Evolutionary conservation across 208 protist species (phyloP).

Genomic region (Leishmania amazonensis): DNA sequence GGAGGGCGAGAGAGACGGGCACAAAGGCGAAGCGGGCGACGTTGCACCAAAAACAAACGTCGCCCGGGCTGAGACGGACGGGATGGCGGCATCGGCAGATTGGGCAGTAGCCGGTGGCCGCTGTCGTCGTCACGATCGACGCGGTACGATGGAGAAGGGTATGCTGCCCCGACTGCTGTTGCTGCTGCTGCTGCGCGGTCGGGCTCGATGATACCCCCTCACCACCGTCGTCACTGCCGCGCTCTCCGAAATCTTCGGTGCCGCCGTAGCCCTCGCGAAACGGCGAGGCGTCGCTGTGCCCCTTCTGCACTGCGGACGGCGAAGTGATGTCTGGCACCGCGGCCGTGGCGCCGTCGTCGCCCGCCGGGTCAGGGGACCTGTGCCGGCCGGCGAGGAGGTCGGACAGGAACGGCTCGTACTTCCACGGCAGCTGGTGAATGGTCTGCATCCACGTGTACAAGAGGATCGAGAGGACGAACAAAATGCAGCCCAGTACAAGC

Average conservation of each 20-base stretch:
- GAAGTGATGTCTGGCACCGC: background rate
- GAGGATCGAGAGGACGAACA: constrained; percentile 35
- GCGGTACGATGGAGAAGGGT: background rate
- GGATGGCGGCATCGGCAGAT: constrained; percentile 57
- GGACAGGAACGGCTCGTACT: constrained; percentile 54
- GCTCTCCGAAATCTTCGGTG: background rate
- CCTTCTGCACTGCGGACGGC: background rate
- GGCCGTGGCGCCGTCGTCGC: no score
- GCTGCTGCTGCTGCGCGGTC: background rate
- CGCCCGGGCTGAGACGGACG: constrained; percentile 36
- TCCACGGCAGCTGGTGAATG: constrained; percentile 62
- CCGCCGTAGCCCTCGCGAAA: background rate
- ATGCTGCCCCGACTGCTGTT: background rate
- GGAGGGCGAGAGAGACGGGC: constrained; percentile 40
- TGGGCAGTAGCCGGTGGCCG: constrained; percentile 38
- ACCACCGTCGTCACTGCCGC: background rate
- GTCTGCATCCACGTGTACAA: constrained; percentile 48
- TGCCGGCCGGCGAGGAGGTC: constrained; percentile 23
- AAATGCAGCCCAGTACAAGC: constrained; percentile 40
- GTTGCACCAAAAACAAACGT: constrained; percentile 72
- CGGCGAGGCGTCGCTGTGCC: background rate
- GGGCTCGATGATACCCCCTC: background rate
- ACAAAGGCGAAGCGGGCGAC: constrained; percentile 54
- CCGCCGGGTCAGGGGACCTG: background rate
- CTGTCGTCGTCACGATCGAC: background rate